Base-by-base conservation (phyloP, 352 stramenopile genomes). In the Poterioochromonas sp. region DNA sequence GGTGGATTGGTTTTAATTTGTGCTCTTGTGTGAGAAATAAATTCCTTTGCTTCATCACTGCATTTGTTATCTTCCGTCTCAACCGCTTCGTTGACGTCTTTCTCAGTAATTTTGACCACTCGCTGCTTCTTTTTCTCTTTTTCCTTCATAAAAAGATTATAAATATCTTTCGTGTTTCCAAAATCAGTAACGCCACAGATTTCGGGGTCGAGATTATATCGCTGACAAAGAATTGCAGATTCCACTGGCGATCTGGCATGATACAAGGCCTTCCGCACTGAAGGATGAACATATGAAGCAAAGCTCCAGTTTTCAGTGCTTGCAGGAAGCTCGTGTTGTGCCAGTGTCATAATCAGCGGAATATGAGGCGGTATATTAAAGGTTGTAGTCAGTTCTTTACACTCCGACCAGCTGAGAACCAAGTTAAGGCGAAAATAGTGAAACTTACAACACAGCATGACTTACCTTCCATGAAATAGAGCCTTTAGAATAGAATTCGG, bases 381-480 rank as follows among this genome's bases (percentile, higher is more conserved):
- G 11, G 12, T 12, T 26, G 5, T 39, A 35, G 34, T 37, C 26
- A 68, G 58, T 35, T 68, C 58, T 37, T 35, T 39, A 5, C 12
- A 8, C 26, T 68, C 58, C 5, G 26, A 32, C 5, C 8, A 40
- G 26, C 58, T 68, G 26, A 68, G 5, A 68, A 37, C 26, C 5
- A 32, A 37, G 26, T 39, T 18, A 40, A 68, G 8, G 26, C 8
- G 26, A 12, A 68, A 18, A 11, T 39, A 32, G 12, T 68, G 29
- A 37, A 68, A 37, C 8, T 18, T 29, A 37, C 26, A 12, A 35
- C 26, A 39, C 29, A 68, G 12, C 12, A 32, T 29, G 34, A 39
- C 58, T 68, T 68, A 68, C 58, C 12, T 39, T 18, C 5, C 58
- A 68, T 68, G 29, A 26, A 15, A 68, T 35, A 68, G 34, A 68